phyloP scores from a whole-genome alignment of 2,329 filamentous ascomycete species.

The Teratosphaeria gauchensis region DNA sequence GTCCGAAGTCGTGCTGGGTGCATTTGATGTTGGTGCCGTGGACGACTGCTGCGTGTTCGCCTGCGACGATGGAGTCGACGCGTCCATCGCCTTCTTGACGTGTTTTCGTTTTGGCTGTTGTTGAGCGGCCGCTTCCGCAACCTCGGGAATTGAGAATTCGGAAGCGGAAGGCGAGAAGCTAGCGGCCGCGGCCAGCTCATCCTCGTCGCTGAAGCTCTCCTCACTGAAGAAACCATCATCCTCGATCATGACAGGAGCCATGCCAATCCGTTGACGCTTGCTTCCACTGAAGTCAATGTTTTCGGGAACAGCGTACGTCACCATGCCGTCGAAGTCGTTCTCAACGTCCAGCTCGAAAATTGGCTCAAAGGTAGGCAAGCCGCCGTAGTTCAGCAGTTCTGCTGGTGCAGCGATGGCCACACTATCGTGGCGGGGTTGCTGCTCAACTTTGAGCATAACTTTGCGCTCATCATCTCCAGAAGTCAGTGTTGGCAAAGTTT shows the following conservation, averaged over 20 bases:
- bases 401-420: slow-evolving; percentile 30
- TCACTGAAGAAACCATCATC: slow-evolving; percentile 70
- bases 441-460: slow-evolving; percentile 17
- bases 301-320: slow-evolving; percentile 57
- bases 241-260: slow-evolving; percentile 48
- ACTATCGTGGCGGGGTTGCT: slow-evolving; percentile 13
- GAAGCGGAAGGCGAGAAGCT: slow-evolving; percentile 55
- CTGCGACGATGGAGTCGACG: slow-evolving; percentile 36
- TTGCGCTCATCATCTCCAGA: slow-evolving; percentile 41
- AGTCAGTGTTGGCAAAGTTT: slow-evolving; percentile 52
- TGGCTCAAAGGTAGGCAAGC: slow-evolving; percentile 68
- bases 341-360: slow-evolving; percentile 86
- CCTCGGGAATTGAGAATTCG: slow-evolving; percentile 30
- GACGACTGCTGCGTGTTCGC: slow-evolving; percentile 27
- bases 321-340: slow-evolving; percentile 71
- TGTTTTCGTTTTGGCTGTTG: slow-evolving; percentile 21
- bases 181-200: slow-evolving; percentile 52
- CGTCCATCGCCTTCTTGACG: slow-evolving; percentile 27
- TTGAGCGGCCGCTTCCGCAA: slow-evolving; percentile 16
- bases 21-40: slow-evolving; percentile 37
- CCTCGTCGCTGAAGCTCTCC: slow-evolving; percentile 67
- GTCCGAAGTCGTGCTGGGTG: slow-evolving; percentile 17
- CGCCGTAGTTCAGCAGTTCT: slow-evolving; percentile 44
- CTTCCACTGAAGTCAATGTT: slow-evolving; percentile 50
- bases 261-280: slow-evolving; percentile 61